These are phyloP conservation scores for Aspergillus intermedius DNA, from an alignment of 2,329 filamentous ascomycete species.

Conservation along the genomic window DNA sequence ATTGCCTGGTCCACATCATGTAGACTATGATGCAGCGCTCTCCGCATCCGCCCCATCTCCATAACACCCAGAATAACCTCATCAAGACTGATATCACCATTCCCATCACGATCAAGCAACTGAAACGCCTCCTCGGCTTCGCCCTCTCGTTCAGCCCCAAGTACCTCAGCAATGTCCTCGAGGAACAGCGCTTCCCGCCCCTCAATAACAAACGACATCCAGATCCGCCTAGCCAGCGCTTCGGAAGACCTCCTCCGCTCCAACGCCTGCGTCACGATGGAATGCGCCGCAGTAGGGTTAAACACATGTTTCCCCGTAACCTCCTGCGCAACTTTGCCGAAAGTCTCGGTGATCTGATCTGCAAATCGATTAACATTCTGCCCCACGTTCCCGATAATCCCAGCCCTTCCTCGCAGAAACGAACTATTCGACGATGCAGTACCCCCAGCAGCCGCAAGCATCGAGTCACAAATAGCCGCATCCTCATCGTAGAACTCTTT, in stretches of 20 bases:
- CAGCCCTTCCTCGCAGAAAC: conserved; percentile 53
- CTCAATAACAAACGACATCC: conserved; percentile 97
- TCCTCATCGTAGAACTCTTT: conserved; percentile 87
- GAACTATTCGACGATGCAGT: conserved; percentile 38
- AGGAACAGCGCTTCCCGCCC: conserved; percentile 70
- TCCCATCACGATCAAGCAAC: conserved; percentile 75
- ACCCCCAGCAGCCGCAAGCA: conserved; percentile 58
- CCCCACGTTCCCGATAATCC: conserved; percentile 66
- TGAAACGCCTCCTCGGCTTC: conserved; percentile 83
- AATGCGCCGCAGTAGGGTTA: conserved; percentile 84
- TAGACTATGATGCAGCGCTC: conserved; percentile 87
- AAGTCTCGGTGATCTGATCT: conserved; percentile 87
- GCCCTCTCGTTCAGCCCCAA: conserved; percentile 64
- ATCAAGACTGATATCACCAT: conserved; percentile 89
- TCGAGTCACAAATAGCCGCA: conserved; percentile 79
- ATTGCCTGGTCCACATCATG: conserved; percentile 96
- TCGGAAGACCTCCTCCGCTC: conserved; percentile 80
- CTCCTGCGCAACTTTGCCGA: conserved; percentile 88
- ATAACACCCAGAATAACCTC: conserved; percentile 88
- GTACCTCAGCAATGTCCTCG: conserved; percentile 82
- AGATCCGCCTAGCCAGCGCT: conserved; percentile 86
- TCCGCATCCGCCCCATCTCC: conserved; percentile 77
- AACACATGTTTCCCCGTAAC: conserved; percentile 95
- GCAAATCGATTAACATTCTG: conserved; percentile 71
- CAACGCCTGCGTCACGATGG: conserved; percentile 79